Conservation (phyloP, 2,329 filamentous ascomycete genomes). For the Diaporthe humulicola region DNA sequence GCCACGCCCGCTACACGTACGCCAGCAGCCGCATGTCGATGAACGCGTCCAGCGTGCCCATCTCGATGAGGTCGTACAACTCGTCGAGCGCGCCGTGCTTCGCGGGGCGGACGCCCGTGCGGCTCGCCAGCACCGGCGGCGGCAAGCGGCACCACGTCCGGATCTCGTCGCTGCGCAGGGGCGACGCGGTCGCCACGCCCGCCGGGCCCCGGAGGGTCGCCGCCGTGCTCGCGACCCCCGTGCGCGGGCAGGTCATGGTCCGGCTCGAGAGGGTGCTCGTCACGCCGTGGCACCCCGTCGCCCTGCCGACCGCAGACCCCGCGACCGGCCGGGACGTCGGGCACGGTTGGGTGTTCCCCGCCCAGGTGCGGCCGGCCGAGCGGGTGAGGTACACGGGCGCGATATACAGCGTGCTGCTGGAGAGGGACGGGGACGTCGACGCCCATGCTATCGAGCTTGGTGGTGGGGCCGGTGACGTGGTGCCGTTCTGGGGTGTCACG, state of each 20-base stretch:
- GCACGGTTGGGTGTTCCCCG: constrained; percentile 62
- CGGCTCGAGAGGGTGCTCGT: constrained; percentile 61
- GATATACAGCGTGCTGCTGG: constrained; percentile 70
- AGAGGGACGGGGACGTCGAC: constrained; percentile 56
- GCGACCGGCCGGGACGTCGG: constrained; percentile 41
- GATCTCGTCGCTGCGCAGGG: constrained; percentile 59
- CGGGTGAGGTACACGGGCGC: constrained; percentile 60
- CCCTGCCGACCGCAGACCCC: constrained; percentile 34
- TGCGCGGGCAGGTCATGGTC: constrained; percentile 57
- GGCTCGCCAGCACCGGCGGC: constrained; percentile 59
- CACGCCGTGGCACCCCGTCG: constrained; percentile 73
- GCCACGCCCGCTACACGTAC: too few species aligned
- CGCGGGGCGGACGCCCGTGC: constrained; percentile 61
- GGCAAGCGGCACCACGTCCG: constrained; percentile 53
- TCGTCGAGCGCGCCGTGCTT: constrained; percentile 63
- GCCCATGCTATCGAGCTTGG: constrained; percentile 65
- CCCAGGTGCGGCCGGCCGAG: constrained; percentile 47
- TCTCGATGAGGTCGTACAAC: constrained; percentile 61
- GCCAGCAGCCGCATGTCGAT: too few species aligned
- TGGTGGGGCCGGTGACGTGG: constrained; percentile 35
- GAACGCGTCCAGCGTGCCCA: constrained; percentile 38
- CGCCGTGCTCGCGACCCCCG: constrained; percentile 64
- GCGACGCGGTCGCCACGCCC: constrained; percentile 64
- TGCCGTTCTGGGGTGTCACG: constrained; percentile 64
- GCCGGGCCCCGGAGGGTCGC: constrained; percentile 61